Base-by-base conservation (phyloP, 768 basidiomycete genomes). In the Boletus subcaerulescens region DNA sequence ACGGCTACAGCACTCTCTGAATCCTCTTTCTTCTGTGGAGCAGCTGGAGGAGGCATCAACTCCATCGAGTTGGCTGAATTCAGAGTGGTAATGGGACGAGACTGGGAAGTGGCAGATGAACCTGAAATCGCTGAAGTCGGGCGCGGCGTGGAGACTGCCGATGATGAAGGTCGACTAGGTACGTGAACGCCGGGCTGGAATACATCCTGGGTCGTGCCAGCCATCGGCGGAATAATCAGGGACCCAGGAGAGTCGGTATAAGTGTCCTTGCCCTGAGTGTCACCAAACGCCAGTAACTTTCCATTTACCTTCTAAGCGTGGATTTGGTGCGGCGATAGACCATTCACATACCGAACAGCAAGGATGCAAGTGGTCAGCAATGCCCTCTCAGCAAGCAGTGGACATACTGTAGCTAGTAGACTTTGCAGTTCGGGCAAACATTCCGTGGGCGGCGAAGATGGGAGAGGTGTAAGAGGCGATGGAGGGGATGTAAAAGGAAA, bases 391-490 rank as follows among this genome's bases (percentile, higher is more conserved):
- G 4, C n/a, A 40, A 29, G 31, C 12, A 36, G 20, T n/a, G n/a
- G 13, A 54, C 65, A 17, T 56, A 71, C 68, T 38, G 62, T 56
- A 9, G 52, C 29, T 13, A 63, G 26, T 38, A 69, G 40, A 43
- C 18, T 45, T 33, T 45, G 58, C 45, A 59, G 57, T 18, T 32
- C 48, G 22, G 58, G 60, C 8, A 51, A 43, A 36, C 22, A 18
- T 43, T 47, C 58, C 5, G 38, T 18, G 31, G 63, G 61, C 7
- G 81, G 81, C 2, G 82, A 80, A 55, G 77, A 73, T 8, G 80
- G 76, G 32, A 81, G 60, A 8, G 83, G 82, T 9, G 83, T 82
- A 35, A 85, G 69, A 17, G 77, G 77, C 2, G 77, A 79, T 53
- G 73, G 64, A 11, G 74, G 68, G 4, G 66, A 61, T 15, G 54